These are phyloP conservation scores for Penicillium sclerotigenum DNA, from an alignment of 2,329 filamentous ascomycete species.

Conservation along the genomic window DNA sequence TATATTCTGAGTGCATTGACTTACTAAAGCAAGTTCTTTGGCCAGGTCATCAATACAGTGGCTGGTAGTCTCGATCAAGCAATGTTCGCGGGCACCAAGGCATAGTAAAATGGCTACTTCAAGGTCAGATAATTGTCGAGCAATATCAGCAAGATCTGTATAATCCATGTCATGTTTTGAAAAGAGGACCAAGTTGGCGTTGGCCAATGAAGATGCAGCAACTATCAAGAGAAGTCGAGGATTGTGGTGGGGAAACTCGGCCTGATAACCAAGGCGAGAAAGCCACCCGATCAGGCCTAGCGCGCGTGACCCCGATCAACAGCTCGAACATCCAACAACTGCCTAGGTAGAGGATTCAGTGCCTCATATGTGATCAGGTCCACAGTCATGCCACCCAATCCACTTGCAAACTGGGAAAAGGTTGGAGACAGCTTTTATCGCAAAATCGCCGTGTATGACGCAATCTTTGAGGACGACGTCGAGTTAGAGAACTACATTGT, in stretches of 20 bases:
- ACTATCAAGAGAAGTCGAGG: conserved; percentile 12
- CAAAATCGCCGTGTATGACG: conserved; percentile 89
- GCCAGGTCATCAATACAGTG: conserved; percentile 65
- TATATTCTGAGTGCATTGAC: neutral
- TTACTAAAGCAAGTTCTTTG: conserved; percentile 69
- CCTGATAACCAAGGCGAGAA: conserved; percentile 6
- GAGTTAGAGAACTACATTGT: conserved; percentile 94
- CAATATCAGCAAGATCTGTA: conserved; percentile 61
- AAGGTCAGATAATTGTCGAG: conserved; percentile 78
- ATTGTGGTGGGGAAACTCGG: neutral
- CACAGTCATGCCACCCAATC: conserved; percentile 50
- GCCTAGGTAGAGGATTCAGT: neutral
- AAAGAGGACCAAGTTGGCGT: neutral
- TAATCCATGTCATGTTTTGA: conserved; percentile 60
- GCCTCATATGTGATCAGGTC: conserved; percentile 9
- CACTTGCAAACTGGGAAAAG: conserved; percentile 90
- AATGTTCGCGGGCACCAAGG: conserved; percentile 78
- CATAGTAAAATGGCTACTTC: conserved; percentile 83
- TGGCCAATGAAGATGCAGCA: conserved; percentile 1
- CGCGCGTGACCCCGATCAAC: conserved; percentile 12
- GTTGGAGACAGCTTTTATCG: conserved; percentile 93
- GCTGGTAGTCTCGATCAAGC: conserved; percentile 72
- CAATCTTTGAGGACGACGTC: conserved; percentile 86
- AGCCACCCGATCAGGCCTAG: conserved; percentile 10
- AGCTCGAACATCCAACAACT: conserved; percentile 10